Evolutionary conservation across 1,284 basidiomycete species (phyloP), one percentile per base, ranked within the genome.

Genomic region (Puccinia sorghi): DNA sequence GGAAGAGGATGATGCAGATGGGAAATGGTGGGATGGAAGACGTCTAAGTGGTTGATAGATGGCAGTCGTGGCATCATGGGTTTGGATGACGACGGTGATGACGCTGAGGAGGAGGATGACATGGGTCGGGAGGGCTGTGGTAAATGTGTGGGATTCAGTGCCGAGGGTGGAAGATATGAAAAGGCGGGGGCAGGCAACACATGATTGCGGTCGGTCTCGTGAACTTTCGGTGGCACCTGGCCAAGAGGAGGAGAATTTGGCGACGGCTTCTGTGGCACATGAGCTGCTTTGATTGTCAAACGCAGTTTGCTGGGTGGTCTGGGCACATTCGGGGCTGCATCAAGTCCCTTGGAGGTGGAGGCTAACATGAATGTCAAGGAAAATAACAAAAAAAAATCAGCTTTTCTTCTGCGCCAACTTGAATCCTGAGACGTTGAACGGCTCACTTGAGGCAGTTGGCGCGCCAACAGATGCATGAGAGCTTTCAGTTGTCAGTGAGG

Each of bases 41-140:
- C 64, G 61, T 77, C 75, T 41, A 77, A 67, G 32, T 77, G 75
- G 48, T 77, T 77, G 22, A 77, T 77, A 11, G 75, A 70, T 39
- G 75, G 75, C 22, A 77, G 66, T 32, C 75, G 64, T 22, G 75
- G 69, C 39, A 77, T 67, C 64, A 56, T 64, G 17, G 75, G 75
- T 54, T 70, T 77, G 2, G 64, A 77, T 54, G 67, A 52, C 1
- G 67, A 70, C 13, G 66, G 54, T 48, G 75, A 70, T 22, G 75
- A 77, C 0, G 66, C 69, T 7, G 75, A 77, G 9, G 75, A 77
- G 12, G 75, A 66, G 43, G 75, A 77, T 57, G 75, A 77, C 75
- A 77, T 70, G 3, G 75, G 75, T 57, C 75, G 48, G 25, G 75
- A 43, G 22, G 66, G 32, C 20, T 77, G 75, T 32, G 75, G 54